Evolutionary conservation across 108 stramenopile genomes (phyloP).

Genomic region (Cyclotella distinguenda): DNA sequence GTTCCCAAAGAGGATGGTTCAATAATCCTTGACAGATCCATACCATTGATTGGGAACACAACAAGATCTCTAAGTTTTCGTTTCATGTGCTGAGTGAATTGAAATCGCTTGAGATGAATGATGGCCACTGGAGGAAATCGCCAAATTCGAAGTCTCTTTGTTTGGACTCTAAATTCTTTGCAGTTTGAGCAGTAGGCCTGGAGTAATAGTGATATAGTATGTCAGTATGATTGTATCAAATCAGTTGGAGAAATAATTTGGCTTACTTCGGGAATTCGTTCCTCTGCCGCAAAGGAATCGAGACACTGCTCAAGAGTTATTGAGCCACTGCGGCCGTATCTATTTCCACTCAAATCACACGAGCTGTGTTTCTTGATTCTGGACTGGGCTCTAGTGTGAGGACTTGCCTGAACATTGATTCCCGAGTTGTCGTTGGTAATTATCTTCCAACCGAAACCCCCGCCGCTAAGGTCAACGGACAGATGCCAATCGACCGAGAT

Average conservation of each 20-base stretch:
- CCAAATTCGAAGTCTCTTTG: conserved; percentile 90
- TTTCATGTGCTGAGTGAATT: conserved; percentile 84
- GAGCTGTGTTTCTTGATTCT: conserved; percentile 70
- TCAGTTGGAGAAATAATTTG: neutral
- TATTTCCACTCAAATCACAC: conserved; percentile 49
- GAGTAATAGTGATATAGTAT: neutral
- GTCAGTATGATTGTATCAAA: neutral
- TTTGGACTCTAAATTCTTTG: conserved; percentile 86
- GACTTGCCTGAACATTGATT: conserved; percentile 25
- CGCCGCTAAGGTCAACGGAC: conserved; percentile 73
- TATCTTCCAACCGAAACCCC: conserved; percentile 72
- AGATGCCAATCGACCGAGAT: conserved; percentile 88
- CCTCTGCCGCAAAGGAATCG: conserved; percentile 84
- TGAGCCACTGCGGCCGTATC: conserved; percentile 59
- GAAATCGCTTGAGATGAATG: conserved; percentile 96
- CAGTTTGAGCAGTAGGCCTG: conserved; percentile 88
- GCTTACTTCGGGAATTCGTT: conserved; percentile 80
- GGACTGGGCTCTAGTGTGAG: conserved; percentile 34
- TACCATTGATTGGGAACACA: conserved; percentile 84
- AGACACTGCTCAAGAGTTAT: conserved; percentile 86
- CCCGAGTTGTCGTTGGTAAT: conserved; percentile 30
- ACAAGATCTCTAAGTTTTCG: conserved; percentile 94
- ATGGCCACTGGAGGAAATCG: conserved; percentile 91
- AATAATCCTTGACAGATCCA: conserved; percentile 83
- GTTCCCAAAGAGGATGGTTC: conserved; percentile 50